phyloP scores from a whole-genome alignment of 1,139 yeast genomes.

The Hemisphaericaspora xylofermentans region DNA sequence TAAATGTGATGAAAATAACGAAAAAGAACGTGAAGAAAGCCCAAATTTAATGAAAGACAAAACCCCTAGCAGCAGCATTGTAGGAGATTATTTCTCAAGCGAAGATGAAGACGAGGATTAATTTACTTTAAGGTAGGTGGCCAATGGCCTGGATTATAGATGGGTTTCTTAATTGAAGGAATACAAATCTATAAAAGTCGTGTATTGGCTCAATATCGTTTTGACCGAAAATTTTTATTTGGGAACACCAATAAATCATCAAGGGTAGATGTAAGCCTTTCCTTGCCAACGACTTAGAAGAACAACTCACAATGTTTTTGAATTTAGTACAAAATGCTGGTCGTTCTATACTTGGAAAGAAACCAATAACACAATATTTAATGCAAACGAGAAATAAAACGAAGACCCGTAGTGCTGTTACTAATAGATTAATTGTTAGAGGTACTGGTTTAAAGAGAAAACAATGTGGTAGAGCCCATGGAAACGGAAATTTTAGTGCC shows the following conservation, averaged over 20 bases:
- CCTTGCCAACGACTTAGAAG: background rate
- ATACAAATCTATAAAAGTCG: no score
- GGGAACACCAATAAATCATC: conserved; percentile 1
- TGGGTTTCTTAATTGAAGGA: no score
- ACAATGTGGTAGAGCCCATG: conserved; percentile 88
- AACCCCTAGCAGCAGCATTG: background rate
- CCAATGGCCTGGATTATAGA: no score
- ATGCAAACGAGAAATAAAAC: conserved; percentile 49
- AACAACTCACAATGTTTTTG: conserved; percentile 11
- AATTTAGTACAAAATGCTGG: conserved; percentile 19
- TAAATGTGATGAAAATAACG: background rate
- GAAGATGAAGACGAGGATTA: conserved; percentile 10
- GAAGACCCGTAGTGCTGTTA: conserved; percentile 75
- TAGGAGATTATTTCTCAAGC: conserved; percentile 13
- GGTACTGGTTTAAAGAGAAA: conserved; percentile 54
- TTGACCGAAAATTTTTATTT: conserved; percentile 2
- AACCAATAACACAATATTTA: conserved; percentile 21
- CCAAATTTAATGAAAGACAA: background rate
- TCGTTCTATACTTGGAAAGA: conserved; percentile 18
- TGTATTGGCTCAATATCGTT: conserved; percentile 4
- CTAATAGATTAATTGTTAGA: conserved; percentile 80
- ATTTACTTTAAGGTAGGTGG: background rate
- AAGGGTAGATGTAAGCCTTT: background rate
- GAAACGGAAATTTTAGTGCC: conserved; percentile 84
- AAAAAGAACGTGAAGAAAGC: background rate